Evolutionary conservation across 805 yeast genomes (phyloP).

Genomic region (Pichia sporocuriosa): DNA sequence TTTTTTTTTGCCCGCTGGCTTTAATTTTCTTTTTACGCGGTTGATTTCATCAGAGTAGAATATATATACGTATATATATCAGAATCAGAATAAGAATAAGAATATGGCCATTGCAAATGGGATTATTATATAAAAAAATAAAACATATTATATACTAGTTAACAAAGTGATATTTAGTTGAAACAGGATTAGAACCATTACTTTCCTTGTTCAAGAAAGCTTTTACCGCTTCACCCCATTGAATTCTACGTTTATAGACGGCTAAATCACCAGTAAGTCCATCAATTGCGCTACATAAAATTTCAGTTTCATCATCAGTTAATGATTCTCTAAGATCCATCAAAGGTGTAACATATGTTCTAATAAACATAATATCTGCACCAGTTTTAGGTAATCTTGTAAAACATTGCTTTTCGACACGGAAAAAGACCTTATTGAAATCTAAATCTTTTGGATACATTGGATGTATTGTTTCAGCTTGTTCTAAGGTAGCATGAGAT

Average conservation of each 20-base stretch:
- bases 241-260: slow-evolving; percentile 53
- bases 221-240: slow-evolving; percentile 65
- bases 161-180: slow-evolving; percentile 19
- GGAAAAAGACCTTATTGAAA: slow-evolving; percentile 43
- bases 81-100: no score
- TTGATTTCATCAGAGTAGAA: no score
- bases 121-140: no score
- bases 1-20: no score
- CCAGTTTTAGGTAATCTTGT: slow-evolving; percentile 44
- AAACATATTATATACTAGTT: no score
- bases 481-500: slow-evolving; percentile 34
- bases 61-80: no score
- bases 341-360: slow-evolving; percentile 54
- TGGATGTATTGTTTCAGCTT: slow-evolving; percentile 29
- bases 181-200: slow-evolving; percentile 28
- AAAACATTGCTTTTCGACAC: slow-evolving; percentile 55
- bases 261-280: slow-evolving; percentile 55
- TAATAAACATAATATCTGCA: slow-evolving; percentile 44
- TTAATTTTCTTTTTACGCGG: no score
- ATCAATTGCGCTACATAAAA: slow-evolving; percentile 55
- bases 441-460: slow-evolving; percentile 32
- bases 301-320: slow-evolving; percentile 37
- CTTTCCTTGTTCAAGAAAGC: slow-evolving; percentile 33
- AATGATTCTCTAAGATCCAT: slow-evolving; percentile 30
- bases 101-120: no score